phyloP scores from a whole-genome alignment of 2,329 filamentous ascomycete genomes.

The Fusarium caatingaense region DNA sequence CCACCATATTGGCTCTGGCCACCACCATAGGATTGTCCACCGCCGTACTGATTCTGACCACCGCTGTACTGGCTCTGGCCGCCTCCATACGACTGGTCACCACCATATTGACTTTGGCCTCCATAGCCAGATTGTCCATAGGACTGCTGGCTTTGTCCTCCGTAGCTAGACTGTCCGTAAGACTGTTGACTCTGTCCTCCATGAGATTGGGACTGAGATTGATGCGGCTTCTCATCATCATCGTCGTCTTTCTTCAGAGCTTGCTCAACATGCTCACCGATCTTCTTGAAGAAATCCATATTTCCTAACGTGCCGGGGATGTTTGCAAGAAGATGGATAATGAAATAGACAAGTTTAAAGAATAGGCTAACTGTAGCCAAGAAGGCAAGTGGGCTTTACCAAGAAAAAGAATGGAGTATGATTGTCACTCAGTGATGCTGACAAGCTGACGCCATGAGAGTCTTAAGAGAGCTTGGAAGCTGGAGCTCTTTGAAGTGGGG shows the following conservation, averaged over 20 bases:
- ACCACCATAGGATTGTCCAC: background rate
- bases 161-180: background rate
- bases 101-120: background rate
- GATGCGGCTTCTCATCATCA: slow-evolving; percentile 54
- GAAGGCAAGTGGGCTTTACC: slow-evolving; percentile 20
- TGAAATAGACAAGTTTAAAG: background rate
- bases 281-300: slow-evolving; percentile 54
- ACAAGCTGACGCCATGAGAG: slow-evolving; percentile 36
- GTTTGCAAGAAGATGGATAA: background rate
- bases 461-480: slow-evolving; percentile 29
- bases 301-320: background rate
- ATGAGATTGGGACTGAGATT: slow-evolving; percentile 55
- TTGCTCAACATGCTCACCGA: slow-evolving; percentile 39
- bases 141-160: background rate
- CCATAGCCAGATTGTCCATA: background rate
- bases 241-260: slow-evolving; percentile 51
- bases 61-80: slow-evolving; percentile 3
- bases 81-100: background rate
- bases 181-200: background rate
- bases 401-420: slow-evolving; percentile 12
- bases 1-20: slow-evolving; percentile 10
- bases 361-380: slow-evolving; percentile 10
- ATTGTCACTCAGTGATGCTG: slow-evolving; percentile 25
- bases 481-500: slow-evolving; percentile 9
- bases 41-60: background rate